Percentiles rank a stretch among this genome's conserved stretches.
Evolutionary conservation across 306 rosid species (phyloP).

Genomic region (barrel medic (Medicago truncatula)): MtrunA17r5.0-ANR NC_053043.1:49866001-49866500

Average conservation of each 20-base stretch:
- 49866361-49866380: conserved; percentile 95
- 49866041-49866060: too few species aligned
- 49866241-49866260: background rate
- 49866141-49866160: background rate
- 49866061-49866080: too few species aligned
- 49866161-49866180: conserved; percentile 21
- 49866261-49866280: conserved; percentile 17
- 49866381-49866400: conserved; percentile 72
- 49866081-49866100: too few species aligned
- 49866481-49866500: conserved; percentile 30
- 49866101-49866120: too few species aligned
- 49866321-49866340: conserved; percentile 75
- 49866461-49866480: conserved; percentile 33
- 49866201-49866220: background rate
- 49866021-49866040: too few species aligned
- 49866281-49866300: conserved; percentile 11
- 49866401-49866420: conserved; percentile 24
- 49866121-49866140: too few species aligned
- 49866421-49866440: conserved; percentile 27
- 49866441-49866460: conserved; percentile 23
- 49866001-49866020: too few species aligned
- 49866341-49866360: conserved; percentile 95
- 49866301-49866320: conserved; percentile 66
- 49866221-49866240: background rate
- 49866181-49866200: conserved; percentile 26